Conservation (phyloP, 139 green algal species). For the Pycnococcus provasolii region DNA sequence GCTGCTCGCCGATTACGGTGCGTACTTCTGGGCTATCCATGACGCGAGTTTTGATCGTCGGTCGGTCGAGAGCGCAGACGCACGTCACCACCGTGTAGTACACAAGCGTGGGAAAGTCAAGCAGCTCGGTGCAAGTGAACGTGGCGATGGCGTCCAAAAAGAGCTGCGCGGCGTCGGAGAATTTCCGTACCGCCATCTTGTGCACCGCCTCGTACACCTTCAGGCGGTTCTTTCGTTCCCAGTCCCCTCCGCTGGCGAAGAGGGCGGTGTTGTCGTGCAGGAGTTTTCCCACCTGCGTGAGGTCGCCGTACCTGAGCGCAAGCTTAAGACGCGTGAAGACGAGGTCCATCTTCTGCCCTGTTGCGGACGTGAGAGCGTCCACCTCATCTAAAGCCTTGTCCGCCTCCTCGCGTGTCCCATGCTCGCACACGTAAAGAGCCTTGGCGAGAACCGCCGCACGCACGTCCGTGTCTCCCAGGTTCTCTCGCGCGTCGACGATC, state of each 20-base stretch:
- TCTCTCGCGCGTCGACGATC: conserved; percentile 67
- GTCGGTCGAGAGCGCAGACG: conserved; percentile 58
- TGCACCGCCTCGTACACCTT: conserved; percentile 96
- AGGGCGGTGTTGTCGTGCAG: conserved; percentile 55
- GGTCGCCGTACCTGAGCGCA: conserved; percentile 63
- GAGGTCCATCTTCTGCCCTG: conserved; percentile 87
- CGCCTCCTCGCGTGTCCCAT: conserved; percentile 40
- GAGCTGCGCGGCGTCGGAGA: conserved; percentile 68
- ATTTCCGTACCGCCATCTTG: conserved; percentile 68
- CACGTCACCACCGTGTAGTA: conserved; percentile 80
- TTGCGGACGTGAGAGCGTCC: conserved; percentile 63
- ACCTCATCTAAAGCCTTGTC: conserved; percentile 54
- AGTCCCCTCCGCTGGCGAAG: conserved; percentile 80
- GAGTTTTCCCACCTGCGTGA: conserved; percentile 51
- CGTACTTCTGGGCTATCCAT: conserved; percentile 90
- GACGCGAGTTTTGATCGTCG: conserved; percentile 46
- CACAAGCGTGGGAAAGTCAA: conserved; percentile 73
- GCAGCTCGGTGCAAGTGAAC: conserved; percentile 92
- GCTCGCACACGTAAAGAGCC: conserved; percentile 61
- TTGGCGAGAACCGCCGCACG: conserved; percentile 76
- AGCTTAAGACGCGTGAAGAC: conserved; percentile 76
- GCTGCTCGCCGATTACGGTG: conserved; percentile 59
- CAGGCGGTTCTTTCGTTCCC: conserved; percentile 97
- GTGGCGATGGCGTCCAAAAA: conserved; percentile 91
- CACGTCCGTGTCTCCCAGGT: conserved; percentile 88